These are phyloP conservation scores for Musa beccarii DNA, from an alignment of 176 grass and related monocot genomes.

Conservation along the genomic window DNA sequence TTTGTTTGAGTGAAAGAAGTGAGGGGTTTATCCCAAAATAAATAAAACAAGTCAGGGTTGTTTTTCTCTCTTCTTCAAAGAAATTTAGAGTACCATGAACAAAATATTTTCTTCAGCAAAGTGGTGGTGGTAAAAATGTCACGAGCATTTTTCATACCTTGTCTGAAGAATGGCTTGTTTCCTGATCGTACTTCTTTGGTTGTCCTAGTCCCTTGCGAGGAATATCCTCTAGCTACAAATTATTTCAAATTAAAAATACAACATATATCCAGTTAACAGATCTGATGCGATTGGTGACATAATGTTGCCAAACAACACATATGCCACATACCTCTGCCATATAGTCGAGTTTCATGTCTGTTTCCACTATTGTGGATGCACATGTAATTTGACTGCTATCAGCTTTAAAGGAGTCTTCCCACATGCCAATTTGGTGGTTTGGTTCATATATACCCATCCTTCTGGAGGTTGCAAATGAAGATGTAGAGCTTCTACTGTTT, in stretches of 20 bases:
- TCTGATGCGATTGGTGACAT: neutral
- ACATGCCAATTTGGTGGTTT: slow-evolving; percentile 42
- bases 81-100: neutral
- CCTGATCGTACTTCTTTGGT: slow-evolving; percentile 19
- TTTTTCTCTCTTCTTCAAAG: too few species aligned
- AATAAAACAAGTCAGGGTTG: too few species aligned
- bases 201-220: slow-evolving; percentile 18
- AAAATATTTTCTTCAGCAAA: neutral
- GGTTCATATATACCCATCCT: slow-evolving; percentile 58
- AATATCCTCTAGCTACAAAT: slow-evolving; percentile 18
- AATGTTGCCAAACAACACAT: neutral
- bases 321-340: slow-evolving; percentile 30
- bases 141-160: slow-evolving; percentile 6
- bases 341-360: slow-evolving; percentile 46
- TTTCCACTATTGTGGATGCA: slow-evolving; percentile 51
- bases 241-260: neutral
- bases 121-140: neutral
- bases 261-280: neutral
- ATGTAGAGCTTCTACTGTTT: slow-evolving; percentile 52
- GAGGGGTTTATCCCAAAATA: too few species aligned
- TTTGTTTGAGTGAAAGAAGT: too few species aligned
- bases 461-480: slow-evolving; percentile 47
- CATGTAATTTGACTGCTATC: slow-evolving; percentile 63
- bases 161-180: slow-evolving; percentile 15
- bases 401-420: slow-evolving; percentile 62